Evolutionary conservation across 2,329 filamentous ascomycete species (phyloP), one percentile per base, ranked within the genome.

Genomic region (Fusarium mundagurra): DNA sequence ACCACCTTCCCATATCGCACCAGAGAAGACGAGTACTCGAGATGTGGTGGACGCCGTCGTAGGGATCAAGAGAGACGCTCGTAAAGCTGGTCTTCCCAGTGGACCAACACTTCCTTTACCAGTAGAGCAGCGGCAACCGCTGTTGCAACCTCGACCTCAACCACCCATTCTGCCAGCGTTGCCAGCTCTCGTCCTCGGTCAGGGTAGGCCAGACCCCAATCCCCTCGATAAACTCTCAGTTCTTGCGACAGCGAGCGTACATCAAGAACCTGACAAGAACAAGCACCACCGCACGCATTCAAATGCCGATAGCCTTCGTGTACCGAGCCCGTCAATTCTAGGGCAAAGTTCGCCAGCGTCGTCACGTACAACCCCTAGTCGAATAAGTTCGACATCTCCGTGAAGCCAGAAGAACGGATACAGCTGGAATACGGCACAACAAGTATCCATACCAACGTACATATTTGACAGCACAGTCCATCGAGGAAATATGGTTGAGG

Each of bases 171-270:
- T 77, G 41, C 75, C 77, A 39, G 62, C 22, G 16, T 57, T 79
- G 8, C 72, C 76, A 29, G 65, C 77, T 18, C 74, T 79, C 24
- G 75, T 79, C 33, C 72, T 79, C 14, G 77, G 77, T 14, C 77
- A 78, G 24, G 59, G 72, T 22, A 70, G 71, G 36, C 77, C 73
- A 45, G 70, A 75, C 22, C 67, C 64, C 27, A 73, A 51, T 20
- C 68, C 78, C 12, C 72, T 83, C 41, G 81, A 84, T 57, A 83
- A 80, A 59, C 69, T 84, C 31, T 81, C 83, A n/a, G 81, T 84
- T 12, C 77, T 84, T 51, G 83, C 83, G 17, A 81, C 79, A 38
- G 82, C 83, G 18, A 84, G 82, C 50, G 76, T 80, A 14, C 76
- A 79, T 44, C 77, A 82, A 71, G 74, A 79, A 3, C 73, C 77